These are phyloP conservation scores for Exsudoporus frostii DNA, from an alignment of 768 basidiomycete genomes.

Conservation along the genomic window DNA sequence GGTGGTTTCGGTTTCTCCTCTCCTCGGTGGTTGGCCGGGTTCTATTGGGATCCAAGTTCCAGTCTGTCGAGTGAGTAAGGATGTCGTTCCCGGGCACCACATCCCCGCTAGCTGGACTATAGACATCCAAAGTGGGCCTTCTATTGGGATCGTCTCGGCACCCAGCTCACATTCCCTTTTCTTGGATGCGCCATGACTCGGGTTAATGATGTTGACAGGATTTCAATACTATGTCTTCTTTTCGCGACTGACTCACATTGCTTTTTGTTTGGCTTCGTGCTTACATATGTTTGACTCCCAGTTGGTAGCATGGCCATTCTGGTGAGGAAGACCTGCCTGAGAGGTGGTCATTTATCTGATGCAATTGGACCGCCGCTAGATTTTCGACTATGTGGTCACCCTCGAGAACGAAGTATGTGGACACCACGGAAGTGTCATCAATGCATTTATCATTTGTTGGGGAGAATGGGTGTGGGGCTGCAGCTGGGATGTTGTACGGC, in stretches of 20 bases:
- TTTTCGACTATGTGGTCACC: constrained; percentile 12
- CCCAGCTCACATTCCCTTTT: neutral
- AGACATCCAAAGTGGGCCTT: constrained; percentile 11
- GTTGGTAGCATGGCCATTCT: constrained; percentile 18
- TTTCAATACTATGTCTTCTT: constrained; percentile 9
- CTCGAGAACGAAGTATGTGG: constrained; percentile 8
- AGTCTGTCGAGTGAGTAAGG: too few relatives aligned
- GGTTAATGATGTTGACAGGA: constrained; percentile 1
- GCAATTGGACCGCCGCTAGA: neutral
- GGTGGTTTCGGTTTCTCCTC: neutral
- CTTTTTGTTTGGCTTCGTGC: neutral
- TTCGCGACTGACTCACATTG: neutral
- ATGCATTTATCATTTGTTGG: neutral
- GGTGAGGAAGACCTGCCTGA: neutral
- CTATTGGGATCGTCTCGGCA: neutral
- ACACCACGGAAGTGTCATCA: too few relatives aligned
- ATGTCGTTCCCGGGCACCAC: neutral
- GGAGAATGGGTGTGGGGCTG: constrained; percentile 20
- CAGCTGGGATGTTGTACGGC: constrained; percentile 13
- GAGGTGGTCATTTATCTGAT: neutral
- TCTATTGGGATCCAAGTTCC: neutral
- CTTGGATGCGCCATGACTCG: neutral
- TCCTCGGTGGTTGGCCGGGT: neutral
- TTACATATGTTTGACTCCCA: neutral
- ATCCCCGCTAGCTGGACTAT: constrained; percentile 7